Base-by-base conservation (phyloP, 2,329 filamentous ascomycete species). In the Conoideocrella luteorostrata region DNA sequence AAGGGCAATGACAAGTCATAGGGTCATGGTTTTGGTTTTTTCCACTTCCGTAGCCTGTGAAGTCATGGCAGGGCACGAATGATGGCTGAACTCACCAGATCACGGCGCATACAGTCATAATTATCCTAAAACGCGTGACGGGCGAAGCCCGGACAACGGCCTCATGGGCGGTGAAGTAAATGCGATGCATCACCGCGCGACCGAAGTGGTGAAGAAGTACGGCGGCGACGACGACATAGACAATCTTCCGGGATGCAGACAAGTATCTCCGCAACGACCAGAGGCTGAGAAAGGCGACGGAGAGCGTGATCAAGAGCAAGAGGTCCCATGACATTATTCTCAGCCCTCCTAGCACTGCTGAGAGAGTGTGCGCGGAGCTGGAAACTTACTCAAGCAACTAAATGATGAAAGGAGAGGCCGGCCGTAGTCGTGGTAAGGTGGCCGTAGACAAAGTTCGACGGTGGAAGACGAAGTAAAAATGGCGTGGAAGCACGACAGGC, bases 121-220 rank as follows among this genome's bases (percentile, higher is more conserved):
- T 59, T 75, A 79, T 78, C 50, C 69, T 77, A 46, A 71, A 68
- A 63, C 78, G 69, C 46, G 69, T 64, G 28, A 70, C 50, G 21
- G 75, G 55, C 48, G 76, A 57, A 21, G 67, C 62, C 59, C 75
- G 69, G 47, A 76, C 64, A 50, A 69, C 57, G 47, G 56, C 53
- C 51, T 59, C 52, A 50, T 61, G 49, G 43, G 54, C 52, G 39
- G 51, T 48, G 13, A 54, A 49, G 44, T 55, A 59, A 44, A 59
- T 54, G 50, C 57, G 55, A 48, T 58, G 54, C 39, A 57, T 45
- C 30, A 58, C 47, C 35, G 52, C 53, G 47, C 55, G 60, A 53
- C 56, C 58, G 48, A 62, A 60, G 50, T 63, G 44, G 46, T 62
- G 54, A 43, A 66, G 45, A 23, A 60, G 55, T 44, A 63, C 46